Base-by-base conservation (phyloP, 768 basidiomycete species). In the Russula virescens region DNA sequence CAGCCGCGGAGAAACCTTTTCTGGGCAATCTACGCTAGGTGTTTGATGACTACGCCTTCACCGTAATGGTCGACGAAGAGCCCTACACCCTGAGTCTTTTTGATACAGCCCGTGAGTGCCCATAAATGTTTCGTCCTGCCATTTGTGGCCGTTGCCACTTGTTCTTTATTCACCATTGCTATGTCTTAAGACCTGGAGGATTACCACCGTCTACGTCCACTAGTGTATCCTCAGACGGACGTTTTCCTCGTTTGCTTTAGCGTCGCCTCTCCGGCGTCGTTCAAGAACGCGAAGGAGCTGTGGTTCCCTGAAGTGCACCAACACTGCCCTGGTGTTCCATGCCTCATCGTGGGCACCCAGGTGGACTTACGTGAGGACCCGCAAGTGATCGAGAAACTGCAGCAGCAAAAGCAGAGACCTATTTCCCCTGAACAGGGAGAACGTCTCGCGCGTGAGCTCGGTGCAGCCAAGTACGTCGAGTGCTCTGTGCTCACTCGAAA, bases 271-370 rank as follows among this genome's bases (percentile, higher is more conserved):
- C 97, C 96, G 3, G 96, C 97, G 35, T 96, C 94, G 53, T 99
- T 98, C 73, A 97, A 99, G 77, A 98, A 99, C 88, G 96, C 98
- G 71, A 98, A 97, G 84, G 96, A 98, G 79, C 98, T 98, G 75
- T 99, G 97, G 97, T 97, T 98, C 83, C 97, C 97, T 6, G 97
- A 99, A 79, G 96, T 99, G 58, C 95, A 94, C 74, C 97, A 98
- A 74, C 97, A 99, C 73, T 99, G 97, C 81, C 97, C 97, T 16
- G 96, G 96, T 53, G 96, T 98, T 61, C 95, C 96, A 68, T 98
- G 96, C 83, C 86, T 99, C 71, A 98, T 99, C 72, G 96, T 99
- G 60, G 97, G 97, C 67, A 99, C 97, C 53, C 97, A 99, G 79
- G 82, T 97, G 73, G 97, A 99, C 83, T 75, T 99, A 76, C 83